Base-by-base conservation (phyloP, 2,329 filamentous ascomycete genomes). In the Penicillium glabrum region DNA sequence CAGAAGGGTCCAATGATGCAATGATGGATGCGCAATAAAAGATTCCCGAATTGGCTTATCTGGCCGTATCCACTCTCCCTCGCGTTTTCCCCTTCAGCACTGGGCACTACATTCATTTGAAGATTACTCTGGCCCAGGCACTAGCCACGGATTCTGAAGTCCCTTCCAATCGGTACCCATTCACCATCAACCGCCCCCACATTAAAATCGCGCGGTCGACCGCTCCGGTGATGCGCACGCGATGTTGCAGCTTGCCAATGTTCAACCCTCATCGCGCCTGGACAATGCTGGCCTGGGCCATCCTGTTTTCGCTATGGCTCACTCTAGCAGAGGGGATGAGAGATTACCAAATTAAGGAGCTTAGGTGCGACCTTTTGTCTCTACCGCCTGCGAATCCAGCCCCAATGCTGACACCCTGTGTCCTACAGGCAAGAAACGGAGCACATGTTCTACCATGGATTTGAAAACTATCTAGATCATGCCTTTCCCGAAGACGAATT, bases 401-500 rank as follows among this genome's bases (percentile, higher is more conserved):
- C 29, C 37, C 47, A 29, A 41, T 50, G 23, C 35, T 50, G 47
- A 50, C 33, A 57, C 21, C 24, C 47, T 23, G 45, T 31, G 27
- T 21, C 27, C 23, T 21, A 39, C 51, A 76, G 78, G 62, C 75
- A 74, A 66, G 78, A 80, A 66, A 77, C 78, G 51, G 77, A 80
- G 62, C 74, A 90, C 65, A 91, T 98, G 83, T 98, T 98, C 80
- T 96, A 96, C 75, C 95, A 99, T 80, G 95, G 95, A 58, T 98
- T 88, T 79, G 87, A 93, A 77, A 96, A 93, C 75, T 99, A 99
- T 79, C 95, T 97, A 87, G 78, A 85, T 63, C 83, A 96, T 75
- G 95, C 93, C 56, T 99, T 97, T 70, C 95, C 95, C 13, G 95
- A 98, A 75, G 95, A 99, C 70, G 95, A 93, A 85, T 80, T 99